Percentiles rank a stretch among this genome's conserved stretches.
Conservation (phyloP, 225 moss, liverwort and hornwort species). For the Pseudoscleropodium purum region DNA sequence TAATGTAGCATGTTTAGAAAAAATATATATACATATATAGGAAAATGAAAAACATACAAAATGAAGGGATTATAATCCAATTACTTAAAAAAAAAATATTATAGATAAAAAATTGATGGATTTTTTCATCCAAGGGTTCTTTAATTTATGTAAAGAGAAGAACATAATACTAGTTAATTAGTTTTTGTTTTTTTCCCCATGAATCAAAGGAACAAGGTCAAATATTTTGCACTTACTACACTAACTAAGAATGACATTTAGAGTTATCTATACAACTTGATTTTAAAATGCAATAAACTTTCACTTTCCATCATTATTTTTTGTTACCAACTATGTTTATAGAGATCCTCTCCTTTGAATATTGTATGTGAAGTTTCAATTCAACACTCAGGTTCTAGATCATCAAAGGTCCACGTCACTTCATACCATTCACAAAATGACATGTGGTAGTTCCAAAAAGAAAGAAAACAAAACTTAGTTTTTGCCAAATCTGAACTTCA, state of each 20-base stretch:
- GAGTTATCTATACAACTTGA: rapidly evolving
- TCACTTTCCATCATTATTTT: rapidly evolving
- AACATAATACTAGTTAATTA: neutral
- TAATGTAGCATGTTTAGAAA: neutral
- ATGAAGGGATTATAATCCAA: neutral
- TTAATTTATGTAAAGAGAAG: too few species aligned
- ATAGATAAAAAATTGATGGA: rapidly evolving
- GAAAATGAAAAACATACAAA: too few species aligned
- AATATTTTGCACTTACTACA: neutral
- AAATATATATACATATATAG: neutral
- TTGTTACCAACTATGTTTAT: too few species aligned
- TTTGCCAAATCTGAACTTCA: neutral
- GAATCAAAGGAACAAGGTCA: neutral
- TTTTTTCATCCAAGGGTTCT: neutral
- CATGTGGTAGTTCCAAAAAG: rapidly evolving
- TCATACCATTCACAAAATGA: neutral
- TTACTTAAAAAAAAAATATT: neutral
- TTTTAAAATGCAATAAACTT: neutral
- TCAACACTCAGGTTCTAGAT: rapidly evolving
- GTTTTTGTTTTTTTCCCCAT: too few species aligned
- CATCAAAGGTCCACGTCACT: rapidly evolving
- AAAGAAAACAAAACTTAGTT: neutral
- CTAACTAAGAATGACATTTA: neutral
- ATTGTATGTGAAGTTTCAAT: rapidly evolving
- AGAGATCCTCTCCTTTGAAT: too few species aligned